Evolutionary conservation across 106 monocot genomes (phyloP), one percentile per base, ranked within the genome.

Genomic region (Platanthera guangdongensis): DNA sequence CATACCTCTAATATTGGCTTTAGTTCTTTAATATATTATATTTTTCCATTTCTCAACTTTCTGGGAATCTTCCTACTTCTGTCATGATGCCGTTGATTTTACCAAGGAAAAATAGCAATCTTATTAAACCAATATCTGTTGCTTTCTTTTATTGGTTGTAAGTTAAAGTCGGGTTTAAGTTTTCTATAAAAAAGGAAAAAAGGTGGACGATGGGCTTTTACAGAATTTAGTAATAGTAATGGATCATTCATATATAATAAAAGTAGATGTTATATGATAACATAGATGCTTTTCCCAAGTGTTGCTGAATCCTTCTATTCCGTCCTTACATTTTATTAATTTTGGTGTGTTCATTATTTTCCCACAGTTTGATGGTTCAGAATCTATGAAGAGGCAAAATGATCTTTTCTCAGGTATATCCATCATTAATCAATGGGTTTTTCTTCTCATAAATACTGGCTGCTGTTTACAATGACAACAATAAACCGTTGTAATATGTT

Each of bases 331-430:
- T 75, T 25, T 74, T 52, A 71, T 47, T 25, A 51, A 45, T 47
- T 78, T 19, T 71, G 62, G 45, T 72, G 59, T 67, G 30, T 28
- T 48, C 49, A n/a, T 59, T 74, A 65, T 50, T 57, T 75, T 79
- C 84, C 52, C 16, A 57, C 91, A 94, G 92, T 88, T 95, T 84
- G 82, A 83, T 70, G 95, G 92, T 32, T 86, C 92, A 69, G 75
- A 83, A 83, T 28, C 49, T 22, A 47, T 88, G 7, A 78, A 85
- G 75, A 68, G 83, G 75, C 95, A 95, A 79, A 95, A 92, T 73
- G 39, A 87, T 0, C 75, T 76, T 16, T 95, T 95, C 78, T 86
- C 92, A 86, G 94, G 94, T 95, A 75, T 7, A 19, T 52, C 52
- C 13, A 51, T 21, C 15, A 16, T 46, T 15, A 46, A 48, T 71